Base-by-base conservation (phyloP, 495 filamentous ascomycete species). In the Hypomontagnella submonticulosa region DNA sequence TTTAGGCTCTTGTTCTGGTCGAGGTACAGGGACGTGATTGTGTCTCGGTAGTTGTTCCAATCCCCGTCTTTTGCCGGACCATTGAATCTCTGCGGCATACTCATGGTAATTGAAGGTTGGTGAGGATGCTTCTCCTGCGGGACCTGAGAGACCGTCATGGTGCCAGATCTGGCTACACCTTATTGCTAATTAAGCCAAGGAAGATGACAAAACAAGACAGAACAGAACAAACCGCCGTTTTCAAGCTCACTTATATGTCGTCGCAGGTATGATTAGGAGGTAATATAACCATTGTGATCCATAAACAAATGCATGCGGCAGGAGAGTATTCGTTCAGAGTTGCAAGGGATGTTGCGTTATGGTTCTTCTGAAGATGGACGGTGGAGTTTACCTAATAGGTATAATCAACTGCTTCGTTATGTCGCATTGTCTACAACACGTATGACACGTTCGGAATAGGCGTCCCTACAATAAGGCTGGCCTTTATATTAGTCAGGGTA, bases 1-100 rank as follows among this genome's bases (percentile, higher is more conserved):
- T 66, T 69, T 10, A 72, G 47, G n/a, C 59, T 69, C 66, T 69
- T 72, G 34, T 69, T 66, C 48, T 69, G 60, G 15, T 63, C 61
- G 13, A 69, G 53, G 16, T 71, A 71, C 10, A 71, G 10, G 27
- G 50, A 34, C 40, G 51, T 61, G 59, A 71, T 71, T 18, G 57
- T 69, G 34, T 63, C 65, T 18, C 65, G 60, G 46, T 69, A 60
- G 33, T 66, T 63, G 37, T 50, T 46, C 69, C 69, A 71, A 30
- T 69, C 69, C 23, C 61, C 64, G 13, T 67, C 63, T 49, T 32
- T 67, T 9, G 68, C 68, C 12, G 63, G 63, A 6, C 54, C 58
- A 37, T 67, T 71, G 30, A 48, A 62, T 15, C 53, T 61, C 47
- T 57, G 57, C 11, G 63, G 44, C 11, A 50, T 52, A 36, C 36